phyloP scores from a whole-genome alignment of 208 protist species.

The Acanthamoeba sp. region DNA sequence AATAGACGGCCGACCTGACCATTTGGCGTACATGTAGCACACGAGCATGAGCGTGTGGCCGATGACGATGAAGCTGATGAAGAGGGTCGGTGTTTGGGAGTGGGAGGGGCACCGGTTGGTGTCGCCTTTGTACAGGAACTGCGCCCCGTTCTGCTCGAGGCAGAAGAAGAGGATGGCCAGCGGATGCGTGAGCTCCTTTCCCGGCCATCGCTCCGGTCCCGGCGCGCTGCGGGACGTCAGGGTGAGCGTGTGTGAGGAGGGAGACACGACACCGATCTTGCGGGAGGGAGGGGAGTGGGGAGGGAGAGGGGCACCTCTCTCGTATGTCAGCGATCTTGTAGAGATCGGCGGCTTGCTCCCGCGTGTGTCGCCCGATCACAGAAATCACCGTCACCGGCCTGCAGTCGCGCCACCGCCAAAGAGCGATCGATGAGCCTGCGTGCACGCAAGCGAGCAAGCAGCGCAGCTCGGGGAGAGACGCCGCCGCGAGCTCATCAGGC shows the following conservation, averaged over 20 bases:
- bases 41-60: background rate
- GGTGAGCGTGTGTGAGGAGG: background rate
- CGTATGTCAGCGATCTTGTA: conserved; percentile 8
- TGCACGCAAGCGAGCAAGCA: background rate
- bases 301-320: background rate
- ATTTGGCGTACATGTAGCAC: background rate
- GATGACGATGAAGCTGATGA: too few species aligned
- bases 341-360: conserved; percentile 2
- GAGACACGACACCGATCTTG: too few species aligned
- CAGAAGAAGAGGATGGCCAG: conserved; percentile 38
- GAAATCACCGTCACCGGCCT: conserved; percentile 50
- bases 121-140: conserved; percentile 37
- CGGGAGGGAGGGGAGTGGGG: too few species aligned
- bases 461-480: background rate
- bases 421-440: background rate
- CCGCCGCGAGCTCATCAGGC: too few species aligned
- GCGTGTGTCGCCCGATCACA: background rate
- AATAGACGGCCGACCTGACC: background rate
- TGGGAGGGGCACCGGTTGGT: background rate
- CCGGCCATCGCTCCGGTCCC: conserved; percentile 21
- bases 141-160: conserved; percentile 24
- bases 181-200: conserved; percentile 18
- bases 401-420: background rate
- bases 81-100: background rate
- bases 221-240: background rate